phyloP scores from a whole-genome alignment of 2,329 filamentous ascomycete species.

The Fusarium zealandicum region DNA sequence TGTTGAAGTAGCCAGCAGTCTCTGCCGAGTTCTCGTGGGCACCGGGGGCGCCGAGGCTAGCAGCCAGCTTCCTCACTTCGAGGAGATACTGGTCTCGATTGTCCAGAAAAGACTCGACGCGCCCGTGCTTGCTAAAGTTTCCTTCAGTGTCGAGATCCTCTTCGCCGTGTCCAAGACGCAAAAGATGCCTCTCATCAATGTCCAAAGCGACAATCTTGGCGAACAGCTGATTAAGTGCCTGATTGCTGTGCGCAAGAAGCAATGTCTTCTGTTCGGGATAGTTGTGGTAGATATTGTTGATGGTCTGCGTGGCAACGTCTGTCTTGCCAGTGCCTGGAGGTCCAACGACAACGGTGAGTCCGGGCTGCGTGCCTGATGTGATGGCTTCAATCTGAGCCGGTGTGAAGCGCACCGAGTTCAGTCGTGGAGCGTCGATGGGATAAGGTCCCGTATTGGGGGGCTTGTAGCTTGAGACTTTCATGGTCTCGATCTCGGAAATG shows the following conservation, averaged over 20 bases:
- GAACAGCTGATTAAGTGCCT: slow-evolving; percentile 96
- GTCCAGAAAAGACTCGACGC: slow-evolving; percentile 94
- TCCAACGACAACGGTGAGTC: slow-evolving; percentile 90
- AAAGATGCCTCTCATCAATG: slow-evolving; percentile 92
- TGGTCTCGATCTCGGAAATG: slow-evolving; percentile 67
- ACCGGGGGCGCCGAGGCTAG: slow-evolving; percentile 84
- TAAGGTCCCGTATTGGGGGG: slow-evolving; percentile 91
- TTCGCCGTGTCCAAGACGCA: slow-evolving; percentile 92
- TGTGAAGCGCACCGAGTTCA: slow-evolving; percentile 88
- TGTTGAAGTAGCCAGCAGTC: slow-evolving; percentile 95
- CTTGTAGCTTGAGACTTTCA: slow-evolving; percentile 89
- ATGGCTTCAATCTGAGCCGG: slow-evolving; percentile 92
- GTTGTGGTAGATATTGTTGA: slow-evolving; percentile 98
- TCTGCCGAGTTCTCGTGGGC: slow-evolving; percentile 97
- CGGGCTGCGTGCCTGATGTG: slow-evolving; percentile 90
- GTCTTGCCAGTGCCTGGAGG: slow-evolving; percentile 98
- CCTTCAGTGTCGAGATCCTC: slow-evolving; percentile 87
- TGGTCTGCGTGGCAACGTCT: slow-evolving; percentile 98
- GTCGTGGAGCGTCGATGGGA: slow-evolving; percentile 79
- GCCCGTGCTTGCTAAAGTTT: slow-evolving; percentile 91
- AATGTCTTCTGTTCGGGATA: slow-evolving; percentile 92
- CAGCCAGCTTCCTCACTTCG: slow-evolving; percentile 86
- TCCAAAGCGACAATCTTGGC: slow-evolving; percentile 96
- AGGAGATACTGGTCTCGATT: slow-evolving; percentile 79
- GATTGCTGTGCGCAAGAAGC: slow-evolving; percentile 95